phyloP scores from a whole-genome alignment of 176 grass and related monocot species.

The Zizania latifolia region DNA sequence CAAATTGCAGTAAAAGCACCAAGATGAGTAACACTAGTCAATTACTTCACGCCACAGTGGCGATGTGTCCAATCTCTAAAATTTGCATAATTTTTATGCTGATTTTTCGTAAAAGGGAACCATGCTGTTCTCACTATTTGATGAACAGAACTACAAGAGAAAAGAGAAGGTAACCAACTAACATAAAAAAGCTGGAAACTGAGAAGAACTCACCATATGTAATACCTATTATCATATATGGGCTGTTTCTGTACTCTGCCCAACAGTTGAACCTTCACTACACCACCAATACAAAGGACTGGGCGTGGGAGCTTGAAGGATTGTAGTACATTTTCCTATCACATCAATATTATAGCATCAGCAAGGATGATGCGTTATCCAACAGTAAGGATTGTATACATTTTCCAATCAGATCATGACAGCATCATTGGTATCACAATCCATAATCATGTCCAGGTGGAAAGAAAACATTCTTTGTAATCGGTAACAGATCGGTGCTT shows the following conservation, averaged over 20 bases:
- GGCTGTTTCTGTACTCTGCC: slow-evolving; percentile 67
- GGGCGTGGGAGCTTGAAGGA: slow-evolving; percentile 59
- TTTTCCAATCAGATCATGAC: not conserved
- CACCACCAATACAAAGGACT: slow-evolving; percentile 70
- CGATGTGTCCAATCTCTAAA: not conserved
- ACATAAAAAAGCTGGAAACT: not conserved
- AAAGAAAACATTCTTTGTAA: not conserved
- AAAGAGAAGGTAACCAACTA: slow-evolving; percentile 1
- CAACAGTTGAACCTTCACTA: slow-evolving; percentile 65
- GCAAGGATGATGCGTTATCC: too few relatives aligned
- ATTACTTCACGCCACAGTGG: too few relatives aligned
- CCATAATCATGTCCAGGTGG: not conserved
- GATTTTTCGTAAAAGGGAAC: not conserved
- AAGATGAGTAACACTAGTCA: not conserved
- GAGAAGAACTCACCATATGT: slow-evolving; percentile 67
- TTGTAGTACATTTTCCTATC: slow-evolving; percentile 58
- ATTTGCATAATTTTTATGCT: slow-evolving; percentile 14
- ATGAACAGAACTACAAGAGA: too few relatives aligned
- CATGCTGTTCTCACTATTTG: not conserved
- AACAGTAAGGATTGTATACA: not conserved
- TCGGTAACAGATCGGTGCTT: not conserved
- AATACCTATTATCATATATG: slow-evolving; percentile 55
- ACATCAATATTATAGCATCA: slow-evolving; percentile 12
- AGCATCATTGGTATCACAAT: not conserved
- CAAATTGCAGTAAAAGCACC: not conserved